A percentile compares a stretch with the other conserved stretches of the same genome.
Conservation (phyloP, 768 basidiomycete genomes). For the Termitomyces sp. region DNA sequence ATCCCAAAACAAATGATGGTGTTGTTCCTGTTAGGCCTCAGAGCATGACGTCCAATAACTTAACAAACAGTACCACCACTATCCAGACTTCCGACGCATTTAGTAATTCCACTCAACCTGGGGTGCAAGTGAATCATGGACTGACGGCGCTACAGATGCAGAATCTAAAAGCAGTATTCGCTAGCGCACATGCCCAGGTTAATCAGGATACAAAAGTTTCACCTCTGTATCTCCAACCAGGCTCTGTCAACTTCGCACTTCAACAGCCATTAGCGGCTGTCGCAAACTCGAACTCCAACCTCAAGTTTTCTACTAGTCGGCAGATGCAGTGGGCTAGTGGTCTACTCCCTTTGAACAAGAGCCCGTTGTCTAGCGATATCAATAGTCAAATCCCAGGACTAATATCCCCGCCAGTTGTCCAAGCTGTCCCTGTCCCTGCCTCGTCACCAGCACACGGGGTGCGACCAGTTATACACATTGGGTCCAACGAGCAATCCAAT, state of each 20-base stretch:
- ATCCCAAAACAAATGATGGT: neutral
- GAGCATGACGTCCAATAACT: neutral
- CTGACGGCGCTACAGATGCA: neutral
- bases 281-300: neutral
- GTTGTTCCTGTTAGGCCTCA: neutral
- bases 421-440: neutral
- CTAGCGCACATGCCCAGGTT: neutral
- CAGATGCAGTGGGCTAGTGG: neutral
- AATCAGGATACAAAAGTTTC: neutral
- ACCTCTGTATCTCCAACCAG: neutral
- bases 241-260: neutral
- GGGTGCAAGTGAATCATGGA: neutral
- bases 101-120: neutral
- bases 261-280: neutral
- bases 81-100: neutral
- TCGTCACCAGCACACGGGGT: neutral
- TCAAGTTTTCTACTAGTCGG: neutral
- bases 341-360: neutral
- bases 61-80: neutral
- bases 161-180: neutral
- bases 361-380: neutral
- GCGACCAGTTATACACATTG: neutral
- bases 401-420: neutral
- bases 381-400: neutral
- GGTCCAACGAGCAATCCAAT: neutral